Percentiles rank a stretch among this genome's conserved stretches.
Evolutionary conservation across 1,139 yeast genomes (phyloP).

Genomic region (Entelexis paramagnoliae): DNA sequence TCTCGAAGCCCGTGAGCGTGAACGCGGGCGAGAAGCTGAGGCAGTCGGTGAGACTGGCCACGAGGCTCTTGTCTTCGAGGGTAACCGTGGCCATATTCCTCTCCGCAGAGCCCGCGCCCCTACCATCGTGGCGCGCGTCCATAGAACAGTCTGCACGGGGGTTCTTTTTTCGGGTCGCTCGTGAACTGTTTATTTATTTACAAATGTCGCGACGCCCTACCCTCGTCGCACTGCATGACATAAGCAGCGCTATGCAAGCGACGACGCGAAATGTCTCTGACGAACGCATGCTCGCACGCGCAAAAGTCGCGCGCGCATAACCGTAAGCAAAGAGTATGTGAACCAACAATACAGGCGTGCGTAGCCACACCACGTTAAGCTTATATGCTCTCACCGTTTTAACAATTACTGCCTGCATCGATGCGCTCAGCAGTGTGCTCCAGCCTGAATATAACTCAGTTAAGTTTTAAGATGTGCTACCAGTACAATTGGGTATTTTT

Average conservation of each 20-base stretch:
- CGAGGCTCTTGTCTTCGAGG: not conserved
- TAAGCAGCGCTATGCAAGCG: not conserved
- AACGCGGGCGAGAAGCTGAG: constrained; percentile 26
- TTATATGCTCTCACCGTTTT: no score
- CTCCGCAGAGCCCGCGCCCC: not conserved
- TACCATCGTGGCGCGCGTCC: not conserved
- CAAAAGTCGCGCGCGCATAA: no score
- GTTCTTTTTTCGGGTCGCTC: not conserved
- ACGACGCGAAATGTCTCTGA: not conserved
- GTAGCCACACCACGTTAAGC: no score
- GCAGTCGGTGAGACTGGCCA: constrained; percentile 1
- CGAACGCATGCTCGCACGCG: no score
- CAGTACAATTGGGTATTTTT: not conserved
- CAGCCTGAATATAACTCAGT: no score
- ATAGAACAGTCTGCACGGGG: not conserved
- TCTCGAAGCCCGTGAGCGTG: constrained; percentile 28
- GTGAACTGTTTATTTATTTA: constrained; percentile 3
- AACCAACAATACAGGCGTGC: no score
- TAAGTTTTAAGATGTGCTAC: no score
- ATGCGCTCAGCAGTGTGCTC: no score
- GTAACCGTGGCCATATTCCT: no score
- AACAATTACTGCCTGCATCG: no score
- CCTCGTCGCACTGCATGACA: not conserved
- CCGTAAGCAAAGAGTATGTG: no score
- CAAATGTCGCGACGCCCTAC: not conserved